Evolutionary conservation across 352 stramenopile species (phyloP).

Genomic region (Plasmopara muralis): DNA sequence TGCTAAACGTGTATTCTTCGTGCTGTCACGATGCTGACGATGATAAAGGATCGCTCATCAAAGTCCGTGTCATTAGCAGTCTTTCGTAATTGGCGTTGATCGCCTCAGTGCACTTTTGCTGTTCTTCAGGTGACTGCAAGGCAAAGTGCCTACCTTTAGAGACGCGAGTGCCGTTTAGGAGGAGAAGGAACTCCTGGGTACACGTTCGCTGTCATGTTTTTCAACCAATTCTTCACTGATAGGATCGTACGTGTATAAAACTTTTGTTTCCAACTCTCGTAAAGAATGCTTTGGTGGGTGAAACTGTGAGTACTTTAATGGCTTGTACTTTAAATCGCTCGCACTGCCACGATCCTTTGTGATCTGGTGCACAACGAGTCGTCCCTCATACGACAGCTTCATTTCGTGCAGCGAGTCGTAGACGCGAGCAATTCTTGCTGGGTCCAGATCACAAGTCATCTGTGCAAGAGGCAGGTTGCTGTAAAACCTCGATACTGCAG

Average conservation of each 20-base stretch:
- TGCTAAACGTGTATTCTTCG: too few relatives aligned
- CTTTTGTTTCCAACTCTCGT: conserved; percentile 27
- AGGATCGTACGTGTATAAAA: conserved; percentile 29
- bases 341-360: conserved; percentile 24
- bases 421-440: conserved; percentile 50
- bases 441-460: conserved; percentile 72
- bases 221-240: conserved; percentile 21
- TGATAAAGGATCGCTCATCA: conserved; percentile 17
- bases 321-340: conserved; percentile 65
- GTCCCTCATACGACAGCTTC: conserved; percentile 74
- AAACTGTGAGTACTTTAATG: conserved; percentile 56
- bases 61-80: conserved; percentile 24
- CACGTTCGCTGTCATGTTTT: conserved; percentile 19
- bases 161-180: conserved; percentile 4
- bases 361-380: conserved; percentile 46
- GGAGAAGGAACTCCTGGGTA: conserved; percentile 10
- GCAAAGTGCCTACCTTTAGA: not conserved
- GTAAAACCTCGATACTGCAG: conserved; percentile 53
- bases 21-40: conserved; percentile 15
- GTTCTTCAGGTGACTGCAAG: conserved; percentile 26
- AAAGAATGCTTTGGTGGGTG: conserved; percentile 45
- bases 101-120: conserved; percentile 19
- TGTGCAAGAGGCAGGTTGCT: conserved; percentile 47
- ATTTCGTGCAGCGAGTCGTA: conserved; percentile 55
- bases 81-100: conserved; percentile 47